phyloP scores from a whole-genome alignment of 208 protist genomes.

The Naegleria gruberi region DNA sequence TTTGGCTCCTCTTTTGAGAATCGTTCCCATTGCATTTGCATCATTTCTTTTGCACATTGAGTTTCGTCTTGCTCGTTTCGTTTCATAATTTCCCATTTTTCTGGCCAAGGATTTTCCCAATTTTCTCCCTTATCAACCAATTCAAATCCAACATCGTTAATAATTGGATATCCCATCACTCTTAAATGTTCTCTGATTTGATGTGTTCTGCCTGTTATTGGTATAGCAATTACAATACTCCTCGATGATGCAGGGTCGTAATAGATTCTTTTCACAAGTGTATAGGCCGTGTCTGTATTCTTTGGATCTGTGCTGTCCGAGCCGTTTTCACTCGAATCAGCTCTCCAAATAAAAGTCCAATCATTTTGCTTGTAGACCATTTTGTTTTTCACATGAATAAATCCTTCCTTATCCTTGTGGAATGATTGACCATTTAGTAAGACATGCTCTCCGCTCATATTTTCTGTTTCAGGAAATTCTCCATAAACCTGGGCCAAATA shows the following conservation, averaged over 20 bases:
- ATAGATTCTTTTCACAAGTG: background rate
- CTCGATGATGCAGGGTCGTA: background rate
- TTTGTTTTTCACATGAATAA: background rate
- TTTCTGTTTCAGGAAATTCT: background rate
- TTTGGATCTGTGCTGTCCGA: background rate
- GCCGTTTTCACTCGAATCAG: background rate
- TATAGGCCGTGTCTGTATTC: background rate
- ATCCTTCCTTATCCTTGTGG: background rate
- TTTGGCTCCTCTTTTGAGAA: background rate
- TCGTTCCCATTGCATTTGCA: background rate
- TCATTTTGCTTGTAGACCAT: background rate
- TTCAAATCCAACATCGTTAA: slow-evolving; percentile 46
- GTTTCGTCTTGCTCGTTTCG: background rate
- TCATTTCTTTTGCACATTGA: background rate
- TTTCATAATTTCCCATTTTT: background rate
- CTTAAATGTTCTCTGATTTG: slow-evolving; percentile 76
- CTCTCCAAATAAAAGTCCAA: background rate
- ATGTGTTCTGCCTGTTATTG: slow-evolving; percentile 76
- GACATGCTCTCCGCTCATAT: too few species aligned
- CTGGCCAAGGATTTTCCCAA: background rate
- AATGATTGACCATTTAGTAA: background rate
- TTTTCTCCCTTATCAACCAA: background rate
- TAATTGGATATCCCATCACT: slow-evolving; percentile 67
- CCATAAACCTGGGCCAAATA: background rate
- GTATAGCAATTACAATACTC: slow-evolving; percentile 53